Evolutionary conservation across 148 eudicot genomes (phyloP).

Genomic region (Cornus suecica): DNA sequence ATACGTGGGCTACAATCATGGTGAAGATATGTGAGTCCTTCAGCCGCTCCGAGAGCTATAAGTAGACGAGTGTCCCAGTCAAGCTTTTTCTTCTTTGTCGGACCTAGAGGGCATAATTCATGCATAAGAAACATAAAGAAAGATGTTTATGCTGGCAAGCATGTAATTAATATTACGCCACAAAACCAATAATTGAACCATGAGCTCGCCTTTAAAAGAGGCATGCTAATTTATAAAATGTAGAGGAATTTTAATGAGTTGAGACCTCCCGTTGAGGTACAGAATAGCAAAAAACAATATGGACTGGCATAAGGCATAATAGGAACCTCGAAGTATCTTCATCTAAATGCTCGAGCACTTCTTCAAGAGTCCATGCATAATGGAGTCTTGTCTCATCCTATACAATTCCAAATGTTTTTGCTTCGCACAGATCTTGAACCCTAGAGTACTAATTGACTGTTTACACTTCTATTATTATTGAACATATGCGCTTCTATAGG

Average conservation of each 20-base stretch:
- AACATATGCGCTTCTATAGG: not conserved
- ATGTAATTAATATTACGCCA: not conserved
- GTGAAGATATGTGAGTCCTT: constrained; percentile 97
- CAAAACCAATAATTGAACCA: not conserved
- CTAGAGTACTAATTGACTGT: not conserved
- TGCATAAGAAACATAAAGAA: not conserved
- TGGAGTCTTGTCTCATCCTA: not conserved
- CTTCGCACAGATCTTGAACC: not conserved
- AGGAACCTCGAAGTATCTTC: not conserved
- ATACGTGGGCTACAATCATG: constrained; percentile 97
- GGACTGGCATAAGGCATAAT: not conserved
- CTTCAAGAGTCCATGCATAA: not conserved
- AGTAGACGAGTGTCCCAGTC: constrained; percentile 87
- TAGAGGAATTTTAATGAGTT: not conserved
- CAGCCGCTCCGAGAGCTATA: constrained; percentile 89
- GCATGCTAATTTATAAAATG: not conserved
- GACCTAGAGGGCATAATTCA: constrained; percentile 34
- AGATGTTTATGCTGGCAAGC: not conserved
- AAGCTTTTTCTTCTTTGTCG: constrained; percentile 78
- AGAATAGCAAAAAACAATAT: not conserved
- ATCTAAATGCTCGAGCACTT: not conserved
- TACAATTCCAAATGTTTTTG: not conserved
- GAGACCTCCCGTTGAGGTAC: not conserved
- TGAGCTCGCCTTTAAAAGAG: not conserved
- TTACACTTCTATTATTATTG: too few relatives aligned